Base-by-base conservation (phyloP, 192 early-diverging fungal species). In the Podila horticola region DNA sequence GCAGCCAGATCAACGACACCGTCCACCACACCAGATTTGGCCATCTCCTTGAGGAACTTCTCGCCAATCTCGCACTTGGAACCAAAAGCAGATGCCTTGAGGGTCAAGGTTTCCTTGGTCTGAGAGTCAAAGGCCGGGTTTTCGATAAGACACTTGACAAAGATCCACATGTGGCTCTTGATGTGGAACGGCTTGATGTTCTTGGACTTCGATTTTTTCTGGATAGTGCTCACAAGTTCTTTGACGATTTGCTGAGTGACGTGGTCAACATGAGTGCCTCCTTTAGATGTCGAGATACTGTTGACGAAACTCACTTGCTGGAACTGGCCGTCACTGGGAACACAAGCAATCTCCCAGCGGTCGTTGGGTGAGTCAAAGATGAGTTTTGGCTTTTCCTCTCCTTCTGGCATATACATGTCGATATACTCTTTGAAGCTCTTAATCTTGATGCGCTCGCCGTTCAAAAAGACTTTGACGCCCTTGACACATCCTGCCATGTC, bases 241-340 rank as follows among this genome's bases (percentile, higher is more conserved):
- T 88, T 90, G 41, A 91, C 90, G 38, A 99, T 83, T 83, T 96
- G 94, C 74, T 95, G 93, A 0, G 88, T 84, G 31, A 97, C 89
- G 81, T 96, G 91, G 55, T 90, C 91, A 29, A 95, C 94, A 59
- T 97, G 96, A 4, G 93, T 95, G 36, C 98, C 98, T 60, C 97
- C 98, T 64, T 97, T 96, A 8, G 90, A 87, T 9, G 98, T 98
- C 82, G 92, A 96, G 81, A 99, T 98, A 74, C 92, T 92, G 85
- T 99, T 99, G 72, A 98, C 98, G 83, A 99, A 99, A 74, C 94
- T 95, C 74, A 93, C 93, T 79, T 99, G 98, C 64, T 94, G 92
- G 82, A 98, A 98, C 83, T 97, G 95, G 20, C 97, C 98, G 67
- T 98, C 97, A 30, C 93, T 94, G n/a, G 94, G 84, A 4, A 94